These are phyloP conservation scores for Ophiocordyceps australis DNA, from an alignment of 2,329 filamentous ascomycete species.

Conservation along the genomic window DNA sequence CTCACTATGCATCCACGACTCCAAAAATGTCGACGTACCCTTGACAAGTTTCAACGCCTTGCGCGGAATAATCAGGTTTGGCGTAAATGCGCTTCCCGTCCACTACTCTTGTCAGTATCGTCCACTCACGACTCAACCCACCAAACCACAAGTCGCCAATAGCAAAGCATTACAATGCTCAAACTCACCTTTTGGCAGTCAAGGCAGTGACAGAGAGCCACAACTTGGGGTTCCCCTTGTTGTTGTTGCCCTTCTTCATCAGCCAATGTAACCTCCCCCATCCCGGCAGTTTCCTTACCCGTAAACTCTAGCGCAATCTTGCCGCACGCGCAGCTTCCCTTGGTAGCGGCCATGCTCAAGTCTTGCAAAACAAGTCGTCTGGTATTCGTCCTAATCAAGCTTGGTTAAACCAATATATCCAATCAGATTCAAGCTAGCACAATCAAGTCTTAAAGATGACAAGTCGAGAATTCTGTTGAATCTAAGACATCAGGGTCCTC, in stretches of 20 bases:
- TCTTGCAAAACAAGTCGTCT: too few relatives aligned
- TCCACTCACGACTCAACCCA: too few relatives aligned
- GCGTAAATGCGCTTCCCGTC: slow-evolving; percentile 34
- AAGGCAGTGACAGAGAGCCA: slow-evolving; percentile 31
- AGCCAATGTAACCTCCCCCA: neutral
- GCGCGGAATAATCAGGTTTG: slow-evolving; percentile 30
- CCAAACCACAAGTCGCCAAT: neutral
- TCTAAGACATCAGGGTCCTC: too few relatives aligned
- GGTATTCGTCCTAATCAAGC: too few relatives aligned
- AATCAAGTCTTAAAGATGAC: too few relatives aligned
- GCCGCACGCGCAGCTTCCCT: slow-evolving; percentile 18
- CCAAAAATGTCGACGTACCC: too few relatives aligned
- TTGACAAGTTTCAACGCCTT: slow-evolving; percentile 27
- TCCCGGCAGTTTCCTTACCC: slow-evolving; percentile 8
- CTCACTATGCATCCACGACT: too few relatives aligned
- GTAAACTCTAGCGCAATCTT: slow-evolving; percentile 14
- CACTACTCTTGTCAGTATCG: slow-evolving; percentile 12
- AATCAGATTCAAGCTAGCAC: too few relatives aligned
- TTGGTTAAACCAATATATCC: too few relatives aligned
- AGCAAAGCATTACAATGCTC: too few relatives aligned
- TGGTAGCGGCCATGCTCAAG: slow-evolving; percentile 4
- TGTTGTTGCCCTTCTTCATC: neutral
- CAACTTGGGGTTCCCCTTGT: slow-evolving; percentile 19
- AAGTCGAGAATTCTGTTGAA: too few relatives aligned
- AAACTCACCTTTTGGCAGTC: slow-evolving; percentile 35